Evolutionary conservation across 2,329 filamentous ascomycete species (phyloP).

Genomic region (Aureobasidium sp.): DNA sequence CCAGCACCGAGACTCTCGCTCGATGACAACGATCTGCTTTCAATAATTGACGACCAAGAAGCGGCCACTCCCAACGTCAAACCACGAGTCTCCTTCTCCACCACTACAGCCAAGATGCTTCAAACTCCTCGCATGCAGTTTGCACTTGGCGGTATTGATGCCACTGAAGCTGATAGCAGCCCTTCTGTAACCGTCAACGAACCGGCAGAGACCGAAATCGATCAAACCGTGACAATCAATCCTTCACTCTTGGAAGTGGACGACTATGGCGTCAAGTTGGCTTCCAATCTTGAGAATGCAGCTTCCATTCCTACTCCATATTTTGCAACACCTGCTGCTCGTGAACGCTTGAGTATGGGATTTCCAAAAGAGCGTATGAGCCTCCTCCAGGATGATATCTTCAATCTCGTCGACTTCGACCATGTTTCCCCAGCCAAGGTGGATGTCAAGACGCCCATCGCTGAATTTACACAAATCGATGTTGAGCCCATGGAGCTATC

Average conservation of each 20-base stretch:
- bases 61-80: neutral
- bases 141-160: conserved; percentile 1
- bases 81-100: conserved; percentile 5
- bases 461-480: neutral
- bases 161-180: neutral
- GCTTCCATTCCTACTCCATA: conserved; percentile 11
- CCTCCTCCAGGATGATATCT: conserved; percentile 7
- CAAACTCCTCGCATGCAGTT: conserved; percentile 18
- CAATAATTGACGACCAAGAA: neutral
- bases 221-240: conserved; percentile 4
- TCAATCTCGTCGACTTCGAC: conserved; percentile 9
- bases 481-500: neutral
- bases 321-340: conserved; percentile 1
- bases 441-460: neutral
- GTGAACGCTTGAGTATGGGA: conserved; percentile 6
- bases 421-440: neutral
- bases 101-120: conserved; percentile 11
- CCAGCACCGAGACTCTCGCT: neutral
- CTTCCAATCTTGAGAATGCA: conserved; percentile 1
- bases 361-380: conserved; percentile 10
- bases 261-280: conserved; percentile 2
- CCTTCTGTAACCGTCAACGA: neutral
- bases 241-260: conserved; percentile 11
- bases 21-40: conserved; percentile 1
- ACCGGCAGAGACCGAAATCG: neutral